Evolutionary conservation across 768 basidiomycete species (phyloP).

Genomic region (Hygrophorus pudorinus): DNA sequence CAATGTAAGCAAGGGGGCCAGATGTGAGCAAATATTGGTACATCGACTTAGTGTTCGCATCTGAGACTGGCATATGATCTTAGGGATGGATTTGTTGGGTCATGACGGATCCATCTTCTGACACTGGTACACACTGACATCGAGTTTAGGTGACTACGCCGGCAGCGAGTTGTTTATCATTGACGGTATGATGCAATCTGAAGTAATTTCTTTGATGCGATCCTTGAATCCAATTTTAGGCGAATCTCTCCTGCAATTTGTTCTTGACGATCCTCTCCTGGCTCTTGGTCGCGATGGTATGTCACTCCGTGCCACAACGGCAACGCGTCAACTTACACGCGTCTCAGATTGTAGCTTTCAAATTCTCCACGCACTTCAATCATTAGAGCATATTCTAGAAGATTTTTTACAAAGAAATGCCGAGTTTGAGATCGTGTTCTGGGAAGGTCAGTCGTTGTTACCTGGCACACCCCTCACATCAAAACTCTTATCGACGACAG

Average conservation of each 20-base stretch:
- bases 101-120: too few species aligned
- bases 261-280: slow-evolving; percentile 53
- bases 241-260: slow-evolving; percentile 47
- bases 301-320: too few species aligned
- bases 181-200: slow-evolving; percentile 34
- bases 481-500: slow-evolving; percentile 19
- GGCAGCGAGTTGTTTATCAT: slow-evolving; percentile 57
- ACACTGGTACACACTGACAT: too few species aligned
- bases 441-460: slow-evolving; percentile 29
- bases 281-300: slow-evolving; percentile 34
- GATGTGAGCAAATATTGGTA: slow-evolving; percentile 18
- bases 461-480: neutral
- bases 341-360: slow-evolving; percentile 47
- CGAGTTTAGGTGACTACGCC: slow-evolving; percentile 51
- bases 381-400: slow-evolving; percentile 40
- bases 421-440: slow-evolving; percentile 58
- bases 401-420: slow-evolving; percentile 40
- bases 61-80: too few species aligned
- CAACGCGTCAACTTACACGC: neutral
- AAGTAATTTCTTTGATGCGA: neutral
- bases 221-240: slow-evolving; percentile 24
- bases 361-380: slow-evolving; percentile 48
- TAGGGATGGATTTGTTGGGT: slow-evolving; percentile 44
- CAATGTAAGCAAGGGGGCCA: slow-evolving; percentile 13
- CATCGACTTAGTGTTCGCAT: too few species aligned